Evolutionary conservation across 1,139 yeast species (phyloP).

Genomic region (Barnettozyma hawaiiensis): DNA sequence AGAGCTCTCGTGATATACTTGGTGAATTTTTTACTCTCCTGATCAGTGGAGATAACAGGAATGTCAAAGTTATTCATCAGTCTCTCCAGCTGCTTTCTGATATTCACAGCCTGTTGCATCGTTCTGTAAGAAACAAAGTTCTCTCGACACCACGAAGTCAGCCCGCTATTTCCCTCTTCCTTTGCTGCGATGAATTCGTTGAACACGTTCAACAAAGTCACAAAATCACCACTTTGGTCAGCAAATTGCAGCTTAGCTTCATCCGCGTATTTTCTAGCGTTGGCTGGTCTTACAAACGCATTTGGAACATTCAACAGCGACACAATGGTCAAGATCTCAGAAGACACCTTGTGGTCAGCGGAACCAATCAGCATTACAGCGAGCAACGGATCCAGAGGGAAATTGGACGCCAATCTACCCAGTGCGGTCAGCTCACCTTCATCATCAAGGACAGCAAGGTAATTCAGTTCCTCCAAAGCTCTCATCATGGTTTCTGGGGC

Average conservation of each 20-base stretch:
- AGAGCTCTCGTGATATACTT: slow-evolving; percentile 80
- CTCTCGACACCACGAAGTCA: slow-evolving; percentile 86
- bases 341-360: slow-evolving; percentile 78
- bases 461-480: slow-evolving; percentile 91
- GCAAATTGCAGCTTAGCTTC: slow-evolving; percentile 85
- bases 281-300: slow-evolving; percentile 90
- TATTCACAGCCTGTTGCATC: slow-evolving; percentile 74
- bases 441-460: slow-evolving; percentile 83
- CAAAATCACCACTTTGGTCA: slow-evolving; percentile 93
- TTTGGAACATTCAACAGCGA: slow-evolving; percentile 90
- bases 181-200: slow-evolving; percentile 63
- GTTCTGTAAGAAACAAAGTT: slow-evolving; percentile 83
- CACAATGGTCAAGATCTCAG: slow-evolving; percentile 82
- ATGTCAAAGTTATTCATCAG: slow-evolving; percentile 80
- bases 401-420: slow-evolving; percentile 85
- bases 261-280: slow-evolving; percentile 86
- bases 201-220: slow-evolving; percentile 82
- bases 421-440: slow-evolving; percentile 86
- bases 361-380: slow-evolving; percentile 91
- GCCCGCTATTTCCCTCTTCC: slow-evolving; percentile 69
- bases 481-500: slow-evolving; percentile 99
- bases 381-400: slow-evolving; percentile 93
- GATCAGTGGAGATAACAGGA: slow-evolving; percentile 65
- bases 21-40: slow-evolving; percentile 60
- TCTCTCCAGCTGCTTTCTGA: slow-evolving; percentile 74